Evolutionary conservation across 371 early-diverging fungal species (phyloP).

Genomic region (Saksenaea vasiformis): DNA sequence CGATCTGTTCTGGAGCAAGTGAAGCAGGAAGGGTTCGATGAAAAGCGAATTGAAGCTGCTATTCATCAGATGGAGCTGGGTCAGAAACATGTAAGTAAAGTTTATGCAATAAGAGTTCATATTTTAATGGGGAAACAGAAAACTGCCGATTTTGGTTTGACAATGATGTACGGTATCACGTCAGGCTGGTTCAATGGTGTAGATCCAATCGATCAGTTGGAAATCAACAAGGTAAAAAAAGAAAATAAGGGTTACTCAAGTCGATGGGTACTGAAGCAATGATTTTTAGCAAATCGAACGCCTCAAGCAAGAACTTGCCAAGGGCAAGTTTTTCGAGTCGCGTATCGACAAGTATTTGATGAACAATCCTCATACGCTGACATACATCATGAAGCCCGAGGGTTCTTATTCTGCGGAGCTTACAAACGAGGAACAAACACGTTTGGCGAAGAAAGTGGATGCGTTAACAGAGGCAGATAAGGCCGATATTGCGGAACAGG

Average conservation of each 20-base stretch:
- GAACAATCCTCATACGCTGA: slow-evolving; percentile 75
- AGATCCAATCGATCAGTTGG: slow-evolving; percentile 83
- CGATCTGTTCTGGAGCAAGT: slow-evolving; percentile 67
- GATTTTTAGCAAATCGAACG: slow-evolving; percentile 65
- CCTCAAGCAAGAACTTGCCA: slow-evolving; percentile 61
- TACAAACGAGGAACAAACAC: slow-evolving; percentile 61
- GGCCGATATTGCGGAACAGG: slow-evolving; percentile 58
- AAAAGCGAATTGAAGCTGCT: slow-evolving; percentile 81
- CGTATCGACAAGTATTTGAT: slow-evolving; percentile 78
- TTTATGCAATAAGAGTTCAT: neutral
- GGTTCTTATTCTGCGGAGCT: slow-evolving; percentile 61
- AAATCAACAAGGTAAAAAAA: slow-evolving; percentile 64
- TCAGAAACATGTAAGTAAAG: slow-evolving; percentile 75
- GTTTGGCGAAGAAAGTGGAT: slow-evolving; percentile 63
- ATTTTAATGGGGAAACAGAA: slow-evolving; percentile 50
- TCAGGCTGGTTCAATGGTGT: slow-evolving; percentile 90
- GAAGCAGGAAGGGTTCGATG: slow-evolving; percentile 75
- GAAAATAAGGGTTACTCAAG: neutral
- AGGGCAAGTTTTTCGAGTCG: slow-evolving; percentile 71
- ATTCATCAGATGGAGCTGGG: slow-evolving; percentile 90
- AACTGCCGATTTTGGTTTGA: slow-evolving; percentile 88
- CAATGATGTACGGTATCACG: slow-evolving; percentile 74
- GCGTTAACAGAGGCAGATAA: slow-evolving; percentile 63
- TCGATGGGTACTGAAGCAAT: neutral
- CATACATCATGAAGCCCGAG: slow-evolving; percentile 84